Evolutionary conservation across 2,329 filamentous ascomycete species (phyloP), one percentile per base, ranked within the genome.

Genomic region (Zasmidium cellare): DNA sequence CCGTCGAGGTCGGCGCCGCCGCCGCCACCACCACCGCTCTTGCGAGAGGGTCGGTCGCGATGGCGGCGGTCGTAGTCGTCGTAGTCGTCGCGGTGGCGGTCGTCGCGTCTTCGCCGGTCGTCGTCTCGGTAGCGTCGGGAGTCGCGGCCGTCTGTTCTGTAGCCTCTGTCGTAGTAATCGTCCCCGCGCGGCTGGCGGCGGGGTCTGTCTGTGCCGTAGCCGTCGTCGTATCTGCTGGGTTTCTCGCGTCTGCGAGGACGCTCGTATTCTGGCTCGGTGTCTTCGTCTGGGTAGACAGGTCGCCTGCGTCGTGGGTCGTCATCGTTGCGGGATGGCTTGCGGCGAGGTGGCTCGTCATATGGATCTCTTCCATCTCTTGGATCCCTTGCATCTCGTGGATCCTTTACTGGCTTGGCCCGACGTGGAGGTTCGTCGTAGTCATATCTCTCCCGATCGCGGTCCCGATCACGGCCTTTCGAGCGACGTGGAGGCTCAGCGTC

Each of bases 91-190:
- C 60, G 47, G 38, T 58, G 46, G 9, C 58, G 56, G 47, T 61
- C 51, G 25, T 62, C 56, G 59, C 59, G 46, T 28, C 58, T 58
- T 47, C 65, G 53, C 25, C 46, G 18, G 22, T 49, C 46, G 46
- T 63, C 58, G 16, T 56, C 54, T 24, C 67, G 60, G 46, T 67
- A 54, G 14, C 62, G 65, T 18, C 59, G 47, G 18, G 61, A 47
- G 12, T 69, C 64, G n/a, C 67, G 61, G 16, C 64, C 62, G 55
- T 70, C 69, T 2, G 67, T 70, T n/a, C 65, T 51, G 46, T 70
- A 69, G 25, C 68, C 68, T 24, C 50, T 24, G 46, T 45, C 38
- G 23, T 63, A 58, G 19, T 65, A 48, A 22, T 69, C 68, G 24
- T 69, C 66, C 25, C 25, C 25, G 38, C 65, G 38, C 6, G 57